Evolutionary conservation across 768 basidiomycete genomes (phyloP), one percentile per base, ranked within the genome.

Genomic region (Gautieria morchelliformis): DNA sequence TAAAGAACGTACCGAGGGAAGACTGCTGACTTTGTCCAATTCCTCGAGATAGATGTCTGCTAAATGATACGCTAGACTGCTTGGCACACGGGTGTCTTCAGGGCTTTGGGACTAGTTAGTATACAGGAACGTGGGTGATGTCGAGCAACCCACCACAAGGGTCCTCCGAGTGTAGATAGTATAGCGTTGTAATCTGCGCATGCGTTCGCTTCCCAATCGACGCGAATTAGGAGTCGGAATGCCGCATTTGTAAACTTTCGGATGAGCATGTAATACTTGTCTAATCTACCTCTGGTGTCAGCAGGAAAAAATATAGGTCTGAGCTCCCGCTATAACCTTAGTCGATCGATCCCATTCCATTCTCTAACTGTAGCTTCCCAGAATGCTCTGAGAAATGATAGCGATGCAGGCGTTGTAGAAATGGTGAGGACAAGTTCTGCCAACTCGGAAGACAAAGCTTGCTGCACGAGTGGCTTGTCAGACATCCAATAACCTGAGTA

Each of bases 261-360:
- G 58, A 97, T 83, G 47, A 99, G 85, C 83, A 97, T 85, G 68
- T 95, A 94, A 69, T 90, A 98, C 69, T 99, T 99, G 78, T 99
- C 95, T 68, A 97, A 84, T 63, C 94, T 96, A 64, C 11, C 27
- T 35, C 17, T 39, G 11, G 19, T 24, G 4, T 32, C n/a, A 19
- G 20, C 2, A 50, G 35, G 27, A 55, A 35, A 35, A 1, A 45
- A 8, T 27, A 37, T 7, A 35, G 68, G 81, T 61, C 61, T 19
- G 45, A 27, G 17, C 5, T n/a, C 9, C n/a, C n/a, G 40, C 24
- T 41, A 11, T 33, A 32, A 95, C 94, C 95, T 75, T 63, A 95
- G 71, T 45, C 89, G 78, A 67, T 99, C 95, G 35, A 99, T 87
- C 3, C 91, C 89, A 61, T 77, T 84, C 94, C 95, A 98, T 71